phyloP scores from a whole-genome alignment of 345 rosid genomes.

The Gynandropsis gynandra region DNA sequence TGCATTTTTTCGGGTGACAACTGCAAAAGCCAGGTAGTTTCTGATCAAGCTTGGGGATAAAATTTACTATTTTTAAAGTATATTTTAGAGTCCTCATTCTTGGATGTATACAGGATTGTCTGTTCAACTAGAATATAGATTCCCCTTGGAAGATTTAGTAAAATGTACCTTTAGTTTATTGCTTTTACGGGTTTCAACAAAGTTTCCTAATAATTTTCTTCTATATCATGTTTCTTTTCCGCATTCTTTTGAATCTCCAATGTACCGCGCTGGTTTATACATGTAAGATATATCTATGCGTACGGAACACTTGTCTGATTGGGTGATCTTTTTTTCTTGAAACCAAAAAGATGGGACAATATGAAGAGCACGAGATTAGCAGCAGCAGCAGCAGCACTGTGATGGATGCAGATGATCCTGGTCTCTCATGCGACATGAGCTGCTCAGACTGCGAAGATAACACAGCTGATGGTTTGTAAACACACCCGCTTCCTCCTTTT shows the following conservation, averaged over 20 bases:
- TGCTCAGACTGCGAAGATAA: constrained; percentile 32
- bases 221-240: too few species aligned
- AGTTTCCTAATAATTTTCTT: too few species aligned
- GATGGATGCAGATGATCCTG: constrained; percentile 38
- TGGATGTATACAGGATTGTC: too few species aligned
- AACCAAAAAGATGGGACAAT: constrained; percentile 18
- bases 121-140: too few species aligned
- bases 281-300: not conserved
- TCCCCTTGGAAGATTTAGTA: too few species aligned
- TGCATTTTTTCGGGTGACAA: constrained; percentile 32
- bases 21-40: constrained; percentile 57
- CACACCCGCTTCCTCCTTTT: too few species aligned
- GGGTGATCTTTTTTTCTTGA: constrained; percentile 6
- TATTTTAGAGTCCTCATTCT: not conserved
- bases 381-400: constrained; percentile 43
- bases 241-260: too few species aligned
- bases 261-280: too few species aligned
- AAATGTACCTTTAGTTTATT: too few species aligned
- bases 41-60: constrained; percentile 9
- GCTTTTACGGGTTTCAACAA: too few species aligned
- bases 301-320: constrained; percentile 3
- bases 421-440: constrained; percentile 25
- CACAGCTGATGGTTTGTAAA: constrained; percentile 15
- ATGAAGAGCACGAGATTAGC: constrained; percentile 36
- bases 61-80: constrained; percentile 3